These are phyloP conservation scores for Chrysanthemum seticuspe DNA, from an alignment of 129 eudicot genomes.

Conservation along the genomic window DNA sequence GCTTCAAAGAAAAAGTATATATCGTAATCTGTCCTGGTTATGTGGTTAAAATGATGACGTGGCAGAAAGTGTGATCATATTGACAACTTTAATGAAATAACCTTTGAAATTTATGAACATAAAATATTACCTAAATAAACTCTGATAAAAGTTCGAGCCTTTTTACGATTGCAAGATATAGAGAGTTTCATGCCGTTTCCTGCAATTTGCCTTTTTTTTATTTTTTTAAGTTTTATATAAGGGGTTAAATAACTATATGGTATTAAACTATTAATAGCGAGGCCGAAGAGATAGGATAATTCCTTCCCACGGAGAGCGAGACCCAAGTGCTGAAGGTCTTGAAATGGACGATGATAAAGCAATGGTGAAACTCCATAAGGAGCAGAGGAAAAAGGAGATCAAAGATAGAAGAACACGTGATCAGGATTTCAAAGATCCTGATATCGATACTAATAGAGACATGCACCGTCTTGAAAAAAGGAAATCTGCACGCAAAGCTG, in stretches of 20 bases:
- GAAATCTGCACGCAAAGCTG: conserved; percentile 77
- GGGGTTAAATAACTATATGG: conserved; percentile 12
- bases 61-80: too few species aligned
- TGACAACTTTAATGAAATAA: too few species aligned
- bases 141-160: too few species aligned
- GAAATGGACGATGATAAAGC: conserved; percentile 77
- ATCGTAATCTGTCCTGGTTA: too few species aligned
- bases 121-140: too few species aligned
- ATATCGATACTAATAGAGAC: conserved; percentile 32
- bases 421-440: conserved; percentile 69
- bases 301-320: conserved; percentile 48
- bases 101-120: too few species aligned
- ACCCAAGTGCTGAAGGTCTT: conserved; percentile 45
- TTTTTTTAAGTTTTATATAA: background rate
- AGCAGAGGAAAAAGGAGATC: conserved; percentile 69
- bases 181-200: too few species aligned
- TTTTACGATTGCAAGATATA: too few species aligned
- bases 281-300: conserved; percentile 54
- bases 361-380: conserved; percentile 54
- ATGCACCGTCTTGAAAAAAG: conserved; percentile 55
- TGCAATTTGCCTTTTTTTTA: too few species aligned
- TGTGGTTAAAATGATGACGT: too few species aligned
- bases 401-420: conserved; percentile 67
- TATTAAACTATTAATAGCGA: conserved; percentile 40
- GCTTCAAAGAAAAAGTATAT: too few species aligned